Base-by-base conservation (phyloP, 1,139 yeast genomes). In the Yamadazyma spencermartinsiae region DNA sequence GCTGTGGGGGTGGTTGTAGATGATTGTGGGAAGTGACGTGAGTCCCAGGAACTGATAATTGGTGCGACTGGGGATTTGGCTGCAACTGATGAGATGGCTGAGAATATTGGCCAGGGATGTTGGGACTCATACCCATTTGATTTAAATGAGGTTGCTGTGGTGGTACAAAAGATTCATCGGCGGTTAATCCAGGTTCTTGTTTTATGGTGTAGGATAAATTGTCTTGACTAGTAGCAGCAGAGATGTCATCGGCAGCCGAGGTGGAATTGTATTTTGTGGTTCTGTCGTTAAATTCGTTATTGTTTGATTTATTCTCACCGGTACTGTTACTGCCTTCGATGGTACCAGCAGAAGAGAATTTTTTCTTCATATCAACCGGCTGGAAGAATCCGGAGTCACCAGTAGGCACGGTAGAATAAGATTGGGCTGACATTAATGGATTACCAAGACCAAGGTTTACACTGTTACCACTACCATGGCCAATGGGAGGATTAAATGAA, bases 391-490 rank as follows among this genome's bases (percentile, higher is more conserved):
- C 12, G 2, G 36, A 18, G 13, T 37, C 40, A 9, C 10, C 20
- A 4, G 40, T 19, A 7, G 37, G 39, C 19, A 36, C 8, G 17
- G 41, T 20, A 25, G 33, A 31, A 21, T 33, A 38, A 8, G 38
- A 31, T 24, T 23, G 38, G 15, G 35, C 21, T 8, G 34, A 34
- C 15, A 18, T 19, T 16, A 15, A 11, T 27, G 34, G 38, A 16
- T 28, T 28, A 3, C 31, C 31, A 16, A 28, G 31, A 4, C 27
- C 33, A 5, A 28, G 8, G 23, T 17, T 21, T 5, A 13, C 4
- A 31, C 31, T 24, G 23, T 24, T 26, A 16, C 21, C 23, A 15
- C 26, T 24, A 16, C 27, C 17, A 12, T 16, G 5, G 4, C 15
- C 8, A 13, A 19, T 5, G 11, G 31, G 17, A 12, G 21, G 6